phyloP scores from a whole-genome alignment of 129 eudicot genomes.

The Cynara cardunculus region DNA sequence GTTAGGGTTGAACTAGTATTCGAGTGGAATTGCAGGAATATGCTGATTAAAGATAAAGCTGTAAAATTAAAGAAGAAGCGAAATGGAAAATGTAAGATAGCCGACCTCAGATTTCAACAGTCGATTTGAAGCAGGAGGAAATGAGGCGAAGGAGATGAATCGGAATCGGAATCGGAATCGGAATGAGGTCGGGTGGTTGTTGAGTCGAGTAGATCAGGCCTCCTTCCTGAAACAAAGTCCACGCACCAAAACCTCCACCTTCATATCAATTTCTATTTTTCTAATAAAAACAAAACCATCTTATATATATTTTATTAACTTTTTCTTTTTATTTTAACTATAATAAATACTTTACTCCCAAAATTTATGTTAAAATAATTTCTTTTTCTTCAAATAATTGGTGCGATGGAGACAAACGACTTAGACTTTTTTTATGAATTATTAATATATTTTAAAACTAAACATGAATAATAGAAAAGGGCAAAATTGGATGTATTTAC shows the following conservation, averaged over 20 bases:
- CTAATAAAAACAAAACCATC: background rate
- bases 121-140: background rate
- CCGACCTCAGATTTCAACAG: background rate
- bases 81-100: background rate
- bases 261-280: background rate
- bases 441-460: background rate
- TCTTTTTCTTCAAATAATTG: background rate
- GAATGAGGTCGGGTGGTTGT: background rate
- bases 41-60: background rate
- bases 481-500: background rate
- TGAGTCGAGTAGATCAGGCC: background rate
- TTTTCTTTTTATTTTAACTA: too few relatives aligned
- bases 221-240: background rate
- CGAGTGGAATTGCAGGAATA: background rate
- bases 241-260: background rate
- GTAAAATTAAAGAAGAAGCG: background rate
- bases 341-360: too few relatives aligned
- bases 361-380: background rate
- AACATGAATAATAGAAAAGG: background rate
- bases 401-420: background rate
- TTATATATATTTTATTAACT: too few relatives aligned
- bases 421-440: background rate
- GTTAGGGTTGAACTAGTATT: background rate
- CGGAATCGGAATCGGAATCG: background rate
- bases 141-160: background rate